Conservation (phyloP, 208 protist genomes). For the Entamoeba nuttalli region DNA sequence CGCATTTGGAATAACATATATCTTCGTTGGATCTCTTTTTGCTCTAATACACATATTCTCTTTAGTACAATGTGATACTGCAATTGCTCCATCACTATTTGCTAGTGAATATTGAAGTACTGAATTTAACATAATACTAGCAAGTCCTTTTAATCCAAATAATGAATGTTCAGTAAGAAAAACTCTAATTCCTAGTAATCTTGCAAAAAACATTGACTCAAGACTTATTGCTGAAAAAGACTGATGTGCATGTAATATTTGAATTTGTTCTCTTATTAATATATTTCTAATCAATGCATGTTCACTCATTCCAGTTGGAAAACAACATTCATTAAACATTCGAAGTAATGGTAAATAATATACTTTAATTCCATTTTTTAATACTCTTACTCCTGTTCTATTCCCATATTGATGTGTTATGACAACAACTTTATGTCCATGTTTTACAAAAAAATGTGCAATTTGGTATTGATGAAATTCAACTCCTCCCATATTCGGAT, state of each 20-base stretch:
- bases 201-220: constrained; percentile 75
- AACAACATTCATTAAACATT: constrained; percentile 59
- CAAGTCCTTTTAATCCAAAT: constrained; percentile 82
- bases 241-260: constrained; percentile 84
- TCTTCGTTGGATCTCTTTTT: constrained; percentile 58
- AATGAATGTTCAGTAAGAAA: constrained; percentile 93
- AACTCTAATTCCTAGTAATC: constrained; percentile 73
- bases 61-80: constrained; percentile 84
- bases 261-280: constrained; percentile 75
- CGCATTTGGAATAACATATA: constrained; percentile 90
- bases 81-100: constrained; percentile 81
- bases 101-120: constrained; percentile 75
- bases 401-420: constrained; percentile 78
- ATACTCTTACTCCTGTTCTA: constrained; percentile 73
- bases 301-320: constrained; percentile 59
- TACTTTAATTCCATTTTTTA: constrained; percentile 84
- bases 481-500: constrained; percentile 86
- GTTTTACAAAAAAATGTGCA: constrained; percentile 70
- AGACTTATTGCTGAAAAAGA: constrained; percentile 77
- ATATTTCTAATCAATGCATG: constrained; percentile 73
- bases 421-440: constrained; percentile 80
- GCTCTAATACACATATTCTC: constrained; percentile 86
- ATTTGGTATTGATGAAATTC: constrained; percentile 89
- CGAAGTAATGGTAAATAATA: constrained; percentile 80
- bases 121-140: constrained; percentile 83